phyloP scores from a whole-genome alignment of 208 protist species.

The Jaenimonas drosophilae region DNA sequence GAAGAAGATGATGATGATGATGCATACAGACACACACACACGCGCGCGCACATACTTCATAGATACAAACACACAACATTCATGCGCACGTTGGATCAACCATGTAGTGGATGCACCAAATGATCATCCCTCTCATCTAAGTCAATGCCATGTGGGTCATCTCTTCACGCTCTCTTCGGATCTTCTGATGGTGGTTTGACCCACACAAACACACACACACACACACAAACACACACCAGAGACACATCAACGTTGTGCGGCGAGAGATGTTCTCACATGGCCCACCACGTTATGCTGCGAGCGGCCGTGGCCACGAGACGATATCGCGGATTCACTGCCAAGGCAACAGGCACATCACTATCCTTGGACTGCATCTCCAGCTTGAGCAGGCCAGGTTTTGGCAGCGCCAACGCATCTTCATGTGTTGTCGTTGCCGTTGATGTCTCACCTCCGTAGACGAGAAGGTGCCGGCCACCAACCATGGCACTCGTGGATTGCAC shows the following conservation, averaged over 20 bases:
- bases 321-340: constrained; percentile 60
- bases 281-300: constrained; percentile 74
- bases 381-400: constrained; percentile 20
- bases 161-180: too few relatives aligned
- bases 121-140: too few relatives aligned
- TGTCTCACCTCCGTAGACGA: constrained; percentile 36
- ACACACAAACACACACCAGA: background rate
- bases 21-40: constrained; percentile 4
- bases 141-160: too few relatives aligned
- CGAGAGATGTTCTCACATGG: constrained; percentile 24
- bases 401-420: background rate
- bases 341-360: constrained; percentile 49
- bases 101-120: too few relatives aligned
- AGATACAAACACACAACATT: too few relatives aligned
- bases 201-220: constrained; percentile 2
- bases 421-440: background rate
- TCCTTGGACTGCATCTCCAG: constrained; percentile 72
- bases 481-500: constrained; percentile 52
- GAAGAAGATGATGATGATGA: background rate
- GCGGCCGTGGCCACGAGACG: constrained; percentile 54
- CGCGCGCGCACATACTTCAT: background rate
- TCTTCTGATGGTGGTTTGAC: too few relatives aligned
- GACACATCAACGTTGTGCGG: too few relatives aligned
- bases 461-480: constrained; percentile 52
- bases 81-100: too few relatives aligned